Evolutionary conservation across 2,329 filamentous ascomycete species (phyloP), one percentile per base, ranked within the genome.

Genomic region (Hysterium pulicare): DNA sequence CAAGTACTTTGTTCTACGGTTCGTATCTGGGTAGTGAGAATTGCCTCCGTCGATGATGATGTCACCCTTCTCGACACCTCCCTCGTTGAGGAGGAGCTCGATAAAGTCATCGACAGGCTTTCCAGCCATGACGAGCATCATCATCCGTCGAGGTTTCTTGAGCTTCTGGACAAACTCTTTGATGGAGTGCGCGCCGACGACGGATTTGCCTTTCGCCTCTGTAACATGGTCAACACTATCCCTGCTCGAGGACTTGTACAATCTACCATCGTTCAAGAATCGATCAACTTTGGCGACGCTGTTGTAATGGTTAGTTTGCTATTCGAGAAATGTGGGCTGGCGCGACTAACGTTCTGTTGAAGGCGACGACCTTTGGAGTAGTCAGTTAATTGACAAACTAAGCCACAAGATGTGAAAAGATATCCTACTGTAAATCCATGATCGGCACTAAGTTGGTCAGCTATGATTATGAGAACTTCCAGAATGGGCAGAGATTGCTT

Each of bases 41-140:
- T 98, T 97, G 64, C 90, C 93, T 71, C 93, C 93, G 68, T 98
- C 93, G 65, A 98, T 97, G 79, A 98, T 94, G 81, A 98, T 96
- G 71, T 98, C 93, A 86, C 89, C 49, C 55, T 66, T 57, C 53
- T 67, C 64, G 43, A 56, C 59, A 40, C 64, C 65, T 33, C 70
- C 71, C 61, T 72, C 67, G 47, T 51, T 69, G 40, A 97, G 79
- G 55, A 98, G 85, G 59, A 84, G 84, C 81, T 96, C 90, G 66
- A 98, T 97, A 85, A 95, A 97, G 78, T 95, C 88, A 71, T 98
- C 93, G 59, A 98, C 93, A 52, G 93, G 86, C 79, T 93, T 87
- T 67, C 93, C 93, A 62, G 93, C 93, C 86, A 96, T 94, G 75
- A 98, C 93, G 59, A 98, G 86, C 66, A 98, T 83, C 93, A 98